A percentile compares a stretch with the other conserved stretches of the same genome.
phyloP scores from a whole-genome alignment of 176 grass and related monocot species.

The Lolium rigidum region DNA sequence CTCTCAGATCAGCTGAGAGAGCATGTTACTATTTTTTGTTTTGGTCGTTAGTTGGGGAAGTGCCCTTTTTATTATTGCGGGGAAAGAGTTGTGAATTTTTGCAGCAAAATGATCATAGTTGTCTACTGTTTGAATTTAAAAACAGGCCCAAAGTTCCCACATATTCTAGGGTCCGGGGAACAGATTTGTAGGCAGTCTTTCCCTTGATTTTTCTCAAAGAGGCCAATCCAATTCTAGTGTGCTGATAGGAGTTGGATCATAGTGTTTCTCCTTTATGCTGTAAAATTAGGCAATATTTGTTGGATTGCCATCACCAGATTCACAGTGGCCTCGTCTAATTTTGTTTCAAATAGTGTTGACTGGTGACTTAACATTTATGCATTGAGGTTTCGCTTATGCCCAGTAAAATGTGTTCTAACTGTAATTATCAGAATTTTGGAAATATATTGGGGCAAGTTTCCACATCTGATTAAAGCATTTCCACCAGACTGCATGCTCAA shows the following conservation, averaged over 20 bases:
- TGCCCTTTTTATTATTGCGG: neutral
- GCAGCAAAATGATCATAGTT: neutral
- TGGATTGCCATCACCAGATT: neutral
- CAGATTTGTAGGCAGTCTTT: neutral
- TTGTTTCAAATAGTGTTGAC: neutral
- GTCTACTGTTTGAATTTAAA: neutral
- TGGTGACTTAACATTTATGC: neutral
- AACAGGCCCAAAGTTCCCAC: neutral
- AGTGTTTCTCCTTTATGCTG: neutral
- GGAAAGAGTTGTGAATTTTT: neutral
- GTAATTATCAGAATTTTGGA: neutral
- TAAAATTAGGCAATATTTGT: neutral
- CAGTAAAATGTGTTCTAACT: neutral
- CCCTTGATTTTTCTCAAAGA: neutral
- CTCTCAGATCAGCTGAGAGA: neutral
- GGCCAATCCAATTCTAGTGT: neutral
- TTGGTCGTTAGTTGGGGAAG: neutral
- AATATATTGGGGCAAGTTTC: neutral
- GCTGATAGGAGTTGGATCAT: neutral
- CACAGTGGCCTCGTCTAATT: neutral
- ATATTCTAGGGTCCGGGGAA: neutral
- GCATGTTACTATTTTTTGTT: neutral
- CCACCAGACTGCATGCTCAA: neutral
- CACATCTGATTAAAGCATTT: neutral
- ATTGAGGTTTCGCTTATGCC: neutral